phyloP scores from a whole-genome alignment of 805 yeast species.

The Lipomyces starkeyi region DNA sequence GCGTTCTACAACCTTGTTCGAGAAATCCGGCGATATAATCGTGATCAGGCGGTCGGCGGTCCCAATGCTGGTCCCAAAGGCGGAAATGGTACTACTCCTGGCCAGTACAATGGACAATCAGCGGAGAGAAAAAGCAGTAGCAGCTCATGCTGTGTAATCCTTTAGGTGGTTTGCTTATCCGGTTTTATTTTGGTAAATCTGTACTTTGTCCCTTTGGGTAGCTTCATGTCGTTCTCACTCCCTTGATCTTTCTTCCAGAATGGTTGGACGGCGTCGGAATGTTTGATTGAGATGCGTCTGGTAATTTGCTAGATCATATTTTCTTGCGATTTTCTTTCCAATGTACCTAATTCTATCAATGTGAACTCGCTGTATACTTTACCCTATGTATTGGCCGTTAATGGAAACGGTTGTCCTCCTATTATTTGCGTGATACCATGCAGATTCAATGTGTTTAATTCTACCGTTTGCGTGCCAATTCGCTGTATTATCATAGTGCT shows the following conservation, averaged over 20 bases:
- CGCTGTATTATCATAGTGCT: not conserved
- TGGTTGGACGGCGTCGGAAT: slow-evolving; percentile 1
- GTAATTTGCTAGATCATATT: not conserved
- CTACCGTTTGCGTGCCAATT: too few relatives aligned
- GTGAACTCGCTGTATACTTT: not conserved
- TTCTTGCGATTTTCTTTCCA: not conserved
- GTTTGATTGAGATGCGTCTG: not conserved
- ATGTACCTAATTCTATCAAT: not conserved
- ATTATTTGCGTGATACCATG: not conserved
- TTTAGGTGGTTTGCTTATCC: slow-evolving; percentile 9
- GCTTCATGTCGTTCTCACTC: not conserved
- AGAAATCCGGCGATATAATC: slow-evolving; percentile 46
- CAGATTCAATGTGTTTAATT: too few relatives aligned
- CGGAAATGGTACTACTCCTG: slow-evolving; percentile 16
- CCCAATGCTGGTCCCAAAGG: slow-evolving; percentile 13
- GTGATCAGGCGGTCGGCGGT: slow-evolving; percentile 29
- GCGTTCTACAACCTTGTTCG: slow-evolving; percentile 75
- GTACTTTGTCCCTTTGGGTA: not conserved
- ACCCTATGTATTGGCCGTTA: not conserved
- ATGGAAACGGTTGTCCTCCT: not conserved
- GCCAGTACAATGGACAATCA: slow-evolving; percentile 11
- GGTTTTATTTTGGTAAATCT: not conserved
- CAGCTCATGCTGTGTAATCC: slow-evolving; percentile 32
- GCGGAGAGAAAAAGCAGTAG: slow-evolving; percentile 27
- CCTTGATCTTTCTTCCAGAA: not conserved